Evolutionary conservation across 2,329 filamentous ascomycete species (phyloP).

Genomic region (Purpureocillium lavendulum): DNA sequence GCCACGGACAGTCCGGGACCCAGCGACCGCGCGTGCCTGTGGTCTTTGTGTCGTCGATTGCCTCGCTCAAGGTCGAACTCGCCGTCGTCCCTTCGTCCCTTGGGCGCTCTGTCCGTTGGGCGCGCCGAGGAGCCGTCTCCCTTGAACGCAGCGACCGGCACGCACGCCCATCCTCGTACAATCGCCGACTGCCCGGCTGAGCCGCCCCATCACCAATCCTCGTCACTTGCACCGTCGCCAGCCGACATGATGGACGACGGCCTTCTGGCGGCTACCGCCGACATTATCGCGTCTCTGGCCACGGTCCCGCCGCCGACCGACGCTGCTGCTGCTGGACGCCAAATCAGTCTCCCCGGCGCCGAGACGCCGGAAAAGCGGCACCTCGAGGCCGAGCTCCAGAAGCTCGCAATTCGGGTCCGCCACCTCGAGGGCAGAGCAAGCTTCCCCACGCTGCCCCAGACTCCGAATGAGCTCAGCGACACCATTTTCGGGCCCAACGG

Average conservation of each 20-base stretch:
- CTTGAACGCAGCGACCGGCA: too few relatives aligned
- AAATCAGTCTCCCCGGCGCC: conserved; percentile 67
- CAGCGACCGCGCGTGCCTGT: too few relatives aligned
- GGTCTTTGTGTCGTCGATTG: too few relatives aligned
- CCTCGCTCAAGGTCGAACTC: too few relatives aligned
- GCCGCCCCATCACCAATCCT: too few relatives aligned
- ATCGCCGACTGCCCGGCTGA: too few relatives aligned
- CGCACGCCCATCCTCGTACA: too few relatives aligned
- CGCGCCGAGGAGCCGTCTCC: too few relatives aligned
- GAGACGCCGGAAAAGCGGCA: conserved; percentile 66
- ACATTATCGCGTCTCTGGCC: conserved; percentile 40
- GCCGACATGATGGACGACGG: conserved; percentile 43
- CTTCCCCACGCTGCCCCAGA: conserved; percentile 61
- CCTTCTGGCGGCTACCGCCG: conserved; percentile 43
- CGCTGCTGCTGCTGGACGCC: conserved; percentile 28
- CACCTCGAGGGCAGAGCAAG: conserved; percentile 72
- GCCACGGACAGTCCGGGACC: too few relatives aligned
- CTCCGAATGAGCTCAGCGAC: conserved; percentile 65
- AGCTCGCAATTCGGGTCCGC: conserved; percentile 69
- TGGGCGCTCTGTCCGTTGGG: too few relatives aligned
- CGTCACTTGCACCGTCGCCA: too few relatives aligned
- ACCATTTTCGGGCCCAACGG: conserved; percentile 54
- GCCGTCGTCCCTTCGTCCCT: too few relatives aligned
- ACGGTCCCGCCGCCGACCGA: conserved; percentile 27
- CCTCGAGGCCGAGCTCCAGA: conserved; percentile 75